Conservation (phyloP, 2,329 filamentous ascomycete genomes). For the Simplicillium sp. region DNA sequence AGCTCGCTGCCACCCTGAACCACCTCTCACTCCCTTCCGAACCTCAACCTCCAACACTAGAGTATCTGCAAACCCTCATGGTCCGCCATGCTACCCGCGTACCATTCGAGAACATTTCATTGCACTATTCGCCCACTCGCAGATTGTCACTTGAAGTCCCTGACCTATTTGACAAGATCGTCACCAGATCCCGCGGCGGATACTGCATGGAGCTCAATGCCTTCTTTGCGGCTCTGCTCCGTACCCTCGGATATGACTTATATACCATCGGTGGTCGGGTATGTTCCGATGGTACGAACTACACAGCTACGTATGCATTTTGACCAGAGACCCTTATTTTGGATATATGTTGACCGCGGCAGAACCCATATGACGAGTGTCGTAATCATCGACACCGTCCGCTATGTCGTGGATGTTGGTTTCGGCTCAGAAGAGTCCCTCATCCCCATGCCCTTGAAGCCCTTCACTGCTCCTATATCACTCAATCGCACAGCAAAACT, state of each 20-base stretch:
- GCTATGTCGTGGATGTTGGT: slow-evolving; percentile 48
- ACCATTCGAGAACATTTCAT: slow-evolving; percentile 43
- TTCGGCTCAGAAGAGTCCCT: slow-evolving; percentile 41
- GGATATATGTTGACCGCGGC: slow-evolving; percentile 6
- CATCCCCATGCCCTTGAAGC: slow-evolving; percentile 18
- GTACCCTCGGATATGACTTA: slow-evolving; percentile 36
- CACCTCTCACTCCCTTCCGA: slow-evolving; percentile 11
- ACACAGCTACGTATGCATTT: slow-evolving; percentile 16
- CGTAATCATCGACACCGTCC: slow-evolving; percentile 37
- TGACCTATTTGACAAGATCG: slow-evolving; percentile 33
- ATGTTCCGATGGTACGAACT: slow-evolving; percentile 10
- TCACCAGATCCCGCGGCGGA: slow-evolving; percentile 34
- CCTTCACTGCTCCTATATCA: slow-evolving; percentile 25
- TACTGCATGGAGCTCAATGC: slow-evolving; percentile 42
- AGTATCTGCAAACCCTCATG: slow-evolving; percentile 20
- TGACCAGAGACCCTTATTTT: slow-evolving; percentile 7
- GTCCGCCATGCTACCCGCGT: slow-evolving; percentile 35
- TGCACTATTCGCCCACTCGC: slow-evolving; percentile 37
- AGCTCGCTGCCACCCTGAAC: slow-evolving; percentile 7
- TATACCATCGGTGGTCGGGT: slow-evolving; percentile 40
- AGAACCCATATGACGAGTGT: slow-evolving; percentile 53
- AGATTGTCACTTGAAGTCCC: slow-evolving; percentile 27
- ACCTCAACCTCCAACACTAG: slow-evolving; percentile 12
- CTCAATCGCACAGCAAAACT: slow-evolving; percentile 34
- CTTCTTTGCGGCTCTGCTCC: slow-evolving; percentile 36